phyloP scores from a whole-genome alignment of 441 rosid species.

The Adansonia rubrostipa region DNA sequence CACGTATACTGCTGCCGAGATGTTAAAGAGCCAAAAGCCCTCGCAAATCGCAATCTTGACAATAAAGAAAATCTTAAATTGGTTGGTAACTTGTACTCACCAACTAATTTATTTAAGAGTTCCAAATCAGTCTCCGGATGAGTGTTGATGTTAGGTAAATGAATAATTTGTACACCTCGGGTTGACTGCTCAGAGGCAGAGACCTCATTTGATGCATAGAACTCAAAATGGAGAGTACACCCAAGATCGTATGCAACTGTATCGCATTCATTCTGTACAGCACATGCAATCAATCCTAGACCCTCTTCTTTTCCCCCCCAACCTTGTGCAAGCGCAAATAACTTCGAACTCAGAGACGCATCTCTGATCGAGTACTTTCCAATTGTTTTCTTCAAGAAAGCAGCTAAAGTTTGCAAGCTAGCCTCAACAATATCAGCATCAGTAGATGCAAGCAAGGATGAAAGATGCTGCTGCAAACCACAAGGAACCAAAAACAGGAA shows the following conservation, averaged over 20 bases:
- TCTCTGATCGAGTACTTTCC: conserved; percentile 90
- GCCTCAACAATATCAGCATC: conserved; percentile 98
- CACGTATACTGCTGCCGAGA: conserved; percentile 86
- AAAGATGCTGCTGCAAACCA: conserved; percentile 92
- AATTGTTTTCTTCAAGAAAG: conserved; percentile 79
- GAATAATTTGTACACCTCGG: conserved; percentile 78
- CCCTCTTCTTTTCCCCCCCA: conserved; percentile 99
- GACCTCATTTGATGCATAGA: conserved; percentile 60
- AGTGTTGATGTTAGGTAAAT: conserved; percentile 59
- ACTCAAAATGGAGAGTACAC: conserved; percentile 95
- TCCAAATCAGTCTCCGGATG: conserved; percentile 75
- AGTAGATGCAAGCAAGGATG: conserved; percentile 88
- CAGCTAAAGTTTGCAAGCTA: conserved; percentile 86
- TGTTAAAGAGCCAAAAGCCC: conserved; percentile 78
- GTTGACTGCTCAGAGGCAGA: conserved; percentile 47
- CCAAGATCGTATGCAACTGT: conserved; percentile 79
- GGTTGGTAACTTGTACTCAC: conserved; percentile 75
- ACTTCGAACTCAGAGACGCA: conserved; percentile 72
- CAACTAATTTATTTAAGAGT: conserved; percentile 75
- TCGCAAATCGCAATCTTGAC: conserved; percentile 90
- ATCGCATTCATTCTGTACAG: conserved; percentile 69
- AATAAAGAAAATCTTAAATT: conserved; percentile 80
- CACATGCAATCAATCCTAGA: conserved; percentile 85
- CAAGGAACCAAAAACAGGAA: conserved; percentile 33
- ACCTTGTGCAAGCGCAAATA: conserved; percentile 98